Percentiles rank a stretch among this genome's conserved stretches.
These are phyloP conservation scores for Talaromyces sp. DNA, from an alignment of 2,329 filamentous ascomycete species.

Conservation along the genomic window DNA sequence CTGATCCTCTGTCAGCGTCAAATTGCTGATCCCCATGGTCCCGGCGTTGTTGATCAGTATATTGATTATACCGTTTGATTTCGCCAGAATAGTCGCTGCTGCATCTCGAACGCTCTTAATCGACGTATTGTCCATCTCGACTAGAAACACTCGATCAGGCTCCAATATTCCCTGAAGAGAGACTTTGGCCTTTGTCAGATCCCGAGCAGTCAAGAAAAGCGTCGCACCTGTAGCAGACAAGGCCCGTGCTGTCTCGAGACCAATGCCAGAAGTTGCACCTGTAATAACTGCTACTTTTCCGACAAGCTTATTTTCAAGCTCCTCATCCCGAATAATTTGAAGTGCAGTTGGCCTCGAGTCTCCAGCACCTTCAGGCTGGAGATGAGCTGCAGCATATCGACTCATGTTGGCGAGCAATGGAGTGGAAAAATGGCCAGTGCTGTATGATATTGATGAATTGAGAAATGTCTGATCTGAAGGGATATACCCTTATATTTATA, in stretches of 20 bases:
- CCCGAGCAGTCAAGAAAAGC: constrained; percentile 40
- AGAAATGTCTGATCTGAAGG: no score
- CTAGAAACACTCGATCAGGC: constrained; percentile 28
- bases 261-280: constrained; percentile 41
- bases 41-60: constrained; percentile 17
- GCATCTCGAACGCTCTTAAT: constrained; percentile 30
- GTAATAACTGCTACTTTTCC: constrained; percentile 41
- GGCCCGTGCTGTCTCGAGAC: constrained; percentile 41
- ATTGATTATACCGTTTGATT: constrained; percentile 30
- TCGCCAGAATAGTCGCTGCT: constrained; percentile 26
- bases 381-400: constrained; percentile 20
- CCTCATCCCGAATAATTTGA: constrained; percentile 22
- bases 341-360: constrained; percentile 21
- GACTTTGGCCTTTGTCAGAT: constrained; percentile 34
- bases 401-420: not conserved
- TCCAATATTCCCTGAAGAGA: constrained; percentile 1
- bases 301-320: constrained; percentile 12
- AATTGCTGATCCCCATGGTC: constrained; percentile 1
- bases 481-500: no score
- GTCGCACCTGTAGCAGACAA: constrained; percentile 43
- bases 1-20: constrained; percentile 21
- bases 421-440: not conserved
- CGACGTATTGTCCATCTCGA: constrained; percentile 27
- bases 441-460: not conserved
- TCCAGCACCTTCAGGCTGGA: constrained; percentile 17